Evolutionary conservation across 371 early-diverging fungal genomes (phyloP), one percentile per base, ranked within the genome.

Genomic region (Rhizopus sp.): DNA sequence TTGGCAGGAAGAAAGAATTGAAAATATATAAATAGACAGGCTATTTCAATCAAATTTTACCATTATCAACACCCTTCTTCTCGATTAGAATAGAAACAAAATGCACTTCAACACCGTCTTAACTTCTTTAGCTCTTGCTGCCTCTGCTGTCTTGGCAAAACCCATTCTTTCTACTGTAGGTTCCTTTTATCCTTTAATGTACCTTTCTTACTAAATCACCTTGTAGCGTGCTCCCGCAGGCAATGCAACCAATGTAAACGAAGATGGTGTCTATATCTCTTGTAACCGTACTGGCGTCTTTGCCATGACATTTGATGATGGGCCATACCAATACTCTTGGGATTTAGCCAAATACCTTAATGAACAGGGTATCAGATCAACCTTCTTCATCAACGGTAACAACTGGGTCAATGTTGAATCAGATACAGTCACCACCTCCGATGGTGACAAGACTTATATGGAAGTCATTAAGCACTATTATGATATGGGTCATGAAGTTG

Each of bases 301-400:
- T 51, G 78, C 81, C 17, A 55, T 69, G 34, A 81, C 78, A 42
- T 78, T 81, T 44, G 81, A 81, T 57, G 81, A 78, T 30, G 79
- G 77, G 55, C 77, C 75, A 8, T 65, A 56, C 13, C 30, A 60
- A 7, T 70, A 52, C 56, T 74, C 77, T 53, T 66, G 67, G 62
- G 54, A 68, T 46, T 70, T 78, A 17, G 60, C 78, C 15, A 65
- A 55, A 6, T 53, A 60, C 15, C 59, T 81, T 40, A 57, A 55
- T 38, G 55, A 50, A 40, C 54, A 67, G 38, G 60, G 63, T 46
- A 65, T 81, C 53, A 66, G 56, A 47, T 77, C 73, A 17, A 81
- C 81, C 15, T 81, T 81, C 70, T 81, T 71, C 56, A 63, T 81
- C 50, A 75, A 76, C 54, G 80, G 78, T 2, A 33, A 67, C n/a